A percentile compares a stretch with the other conserved stretches of the same genome.
Conservation (phyloP, 2,329 filamentous ascomycete genomes). For the Lasiodiplodia theobromae region DNA sequence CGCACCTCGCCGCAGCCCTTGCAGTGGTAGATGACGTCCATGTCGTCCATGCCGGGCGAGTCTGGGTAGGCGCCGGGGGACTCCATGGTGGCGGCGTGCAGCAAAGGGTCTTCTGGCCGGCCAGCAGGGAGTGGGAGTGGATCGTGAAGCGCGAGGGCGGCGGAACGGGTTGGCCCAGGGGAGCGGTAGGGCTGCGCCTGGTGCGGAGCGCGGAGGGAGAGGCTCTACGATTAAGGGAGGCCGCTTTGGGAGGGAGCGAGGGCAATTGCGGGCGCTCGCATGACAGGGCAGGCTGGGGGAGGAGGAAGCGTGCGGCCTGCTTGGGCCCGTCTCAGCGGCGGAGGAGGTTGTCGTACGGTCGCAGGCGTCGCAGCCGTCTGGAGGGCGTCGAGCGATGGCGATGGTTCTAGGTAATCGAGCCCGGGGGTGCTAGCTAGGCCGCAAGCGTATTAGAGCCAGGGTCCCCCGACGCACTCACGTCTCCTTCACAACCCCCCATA, state of each 20-base stretch:
- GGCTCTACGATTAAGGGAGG: slow-evolving; percentile 27
- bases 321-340: slow-evolving; percentile 13
- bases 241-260: slow-evolving; percentile 6
- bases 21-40: slow-evolving; percentile 66
- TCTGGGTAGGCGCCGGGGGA: slow-evolving; percentile 63
- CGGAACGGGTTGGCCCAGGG: slow-evolving; percentile 5
- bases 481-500: background rate
- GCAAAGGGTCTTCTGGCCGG: slow-evolving; percentile 8
- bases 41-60: slow-evolving; percentile 50
- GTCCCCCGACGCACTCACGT: background rate
- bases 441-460: background rate
- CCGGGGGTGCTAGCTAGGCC: slow-evolving; percentile 10
- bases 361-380: slow-evolving; percentile 19
- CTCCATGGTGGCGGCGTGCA: slow-evolving; percentile 53
- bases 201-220: slow-evolving; percentile 13
- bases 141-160: background rate
- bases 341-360: slow-evolving; percentile 11
- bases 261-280: slow-evolving; percentile 28
- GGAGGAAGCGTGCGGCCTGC: slow-evolving; percentile 4
- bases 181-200: slow-evolving; percentile 26
- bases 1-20: slow-evolving; percentile 63
- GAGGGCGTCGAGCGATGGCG: slow-evolving; percentile 25
- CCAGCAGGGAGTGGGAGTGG: slow-evolving; percentile 6
- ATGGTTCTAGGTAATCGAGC: slow-evolving; percentile 17
- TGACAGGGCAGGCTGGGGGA: slow-evolving; percentile 21